These are phyloP conservation scores for Phytophthora melonis DNA, from an alignment of 352 stramenopile genomes.

Conservation along the genomic window DNA sequence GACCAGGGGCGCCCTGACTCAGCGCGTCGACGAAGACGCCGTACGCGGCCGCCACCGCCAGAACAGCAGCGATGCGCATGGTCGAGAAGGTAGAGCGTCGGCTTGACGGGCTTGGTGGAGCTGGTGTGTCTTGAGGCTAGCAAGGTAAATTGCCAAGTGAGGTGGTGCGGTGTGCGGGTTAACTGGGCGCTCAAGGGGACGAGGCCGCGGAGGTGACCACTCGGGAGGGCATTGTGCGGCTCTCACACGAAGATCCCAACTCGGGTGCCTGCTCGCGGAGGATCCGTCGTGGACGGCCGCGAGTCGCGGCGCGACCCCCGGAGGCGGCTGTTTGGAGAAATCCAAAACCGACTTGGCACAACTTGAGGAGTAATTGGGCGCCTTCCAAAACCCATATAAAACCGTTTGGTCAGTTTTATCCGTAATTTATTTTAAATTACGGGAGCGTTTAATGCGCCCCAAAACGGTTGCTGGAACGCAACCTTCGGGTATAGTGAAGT, in stretches of 20 bases:
- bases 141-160: conserved; percentile 9
- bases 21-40: conserved; percentile 13
- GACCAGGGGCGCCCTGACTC: conserved; percentile 4
- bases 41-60: conserved; percentile 19
- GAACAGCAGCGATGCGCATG: conserved; percentile 30
- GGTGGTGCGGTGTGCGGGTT: background rate
- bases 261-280: background rate
- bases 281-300: background rate
- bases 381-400: too few species aligned
- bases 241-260: background rate
- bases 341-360: background rate
- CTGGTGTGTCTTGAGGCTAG: conserved; percentile 11
- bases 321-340: background rate
- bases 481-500: too few species aligned
- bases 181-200: background rate
- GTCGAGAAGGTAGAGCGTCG: background rate
- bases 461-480: too few species aligned
- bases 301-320: background rate
- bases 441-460: too few species aligned
- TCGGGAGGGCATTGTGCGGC: background rate
- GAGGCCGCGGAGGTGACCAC: background rate
- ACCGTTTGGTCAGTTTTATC: too few species aligned
- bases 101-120: background rate
- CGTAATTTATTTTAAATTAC: too few species aligned
- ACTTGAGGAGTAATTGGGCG: too few species aligned